Percentiles rank a stretch among this genome's conserved stretches.
These are phyloP conservation scores for Microcyclospora pomicola DNA, from an alignment of 2,329 filamentous ascomycete species.

Conservation along the genomic window DNA sequence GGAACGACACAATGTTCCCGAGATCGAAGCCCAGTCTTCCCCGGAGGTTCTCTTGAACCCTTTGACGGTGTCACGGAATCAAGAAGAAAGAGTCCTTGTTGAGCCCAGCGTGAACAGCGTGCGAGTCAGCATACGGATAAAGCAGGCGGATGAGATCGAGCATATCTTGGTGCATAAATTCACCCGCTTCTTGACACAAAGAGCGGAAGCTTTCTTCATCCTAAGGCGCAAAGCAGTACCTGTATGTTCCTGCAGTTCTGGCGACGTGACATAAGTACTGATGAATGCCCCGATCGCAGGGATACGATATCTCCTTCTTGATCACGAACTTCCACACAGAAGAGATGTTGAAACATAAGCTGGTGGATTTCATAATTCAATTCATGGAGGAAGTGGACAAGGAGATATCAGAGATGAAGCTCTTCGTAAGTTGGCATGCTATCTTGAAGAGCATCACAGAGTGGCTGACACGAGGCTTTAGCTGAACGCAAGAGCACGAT, in stretches of 20 bases:
- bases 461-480: slow-evolving; percentile 29
- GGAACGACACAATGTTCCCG: slow-evolving; percentile 94
- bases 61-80: slow-evolving; percentile 80
- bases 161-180: slow-evolving; percentile 98
- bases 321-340: slow-evolving; percentile 99
- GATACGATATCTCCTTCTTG: slow-evolving; percentile 96
- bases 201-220: slow-evolving; percentile 95
- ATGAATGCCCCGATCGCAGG: slow-evolving; percentile 36
- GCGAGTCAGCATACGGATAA: slow-evolving; percentile 95
- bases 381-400: slow-evolving; percentile 99
- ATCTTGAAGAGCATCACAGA: background rate
- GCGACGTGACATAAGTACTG: background rate
- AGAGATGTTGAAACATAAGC: slow-evolving; percentile 96
- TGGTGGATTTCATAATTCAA: slow-evolving; percentile 97
- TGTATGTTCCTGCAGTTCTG: slow-evolving; percentile 35
- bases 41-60: slow-evolving; percentile 91
- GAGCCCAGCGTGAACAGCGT: slow-evolving; percentile 96
- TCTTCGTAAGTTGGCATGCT: slow-evolving; percentile 58
- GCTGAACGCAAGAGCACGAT: slow-evolving; percentile 93
- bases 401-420: slow-evolving; percentile 99
- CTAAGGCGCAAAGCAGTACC: slow-evolving; percentile 88
- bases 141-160: slow-evolving; percentile 98
- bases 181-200: slow-evolving; percentile 86
- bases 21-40: slow-evolving; percentile 84
- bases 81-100: slow-evolving; percentile 92